Evolutionary conservation across 805 yeast species (phyloP).

Genomic region (Wickerhamomyces alni): DNA sequence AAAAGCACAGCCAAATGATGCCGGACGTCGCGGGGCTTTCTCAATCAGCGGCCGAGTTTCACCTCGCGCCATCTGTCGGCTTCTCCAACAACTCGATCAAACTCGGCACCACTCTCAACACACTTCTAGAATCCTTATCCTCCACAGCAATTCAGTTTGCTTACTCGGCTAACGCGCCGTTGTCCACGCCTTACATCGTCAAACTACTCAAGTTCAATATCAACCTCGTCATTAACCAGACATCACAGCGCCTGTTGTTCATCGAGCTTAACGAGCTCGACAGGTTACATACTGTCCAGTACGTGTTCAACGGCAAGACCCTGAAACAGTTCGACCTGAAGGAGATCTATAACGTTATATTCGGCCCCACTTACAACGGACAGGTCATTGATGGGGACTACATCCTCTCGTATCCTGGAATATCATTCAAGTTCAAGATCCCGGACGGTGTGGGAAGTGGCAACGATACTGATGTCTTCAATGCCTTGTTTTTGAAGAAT

Average conservation of each 20-base stretch:
- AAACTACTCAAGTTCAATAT: neutral
- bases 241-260: neutral
- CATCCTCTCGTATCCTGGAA: constrained; percentile 49
- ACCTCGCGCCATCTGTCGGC: neutral
- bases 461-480: constrained; percentile 8
- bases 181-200: neutral
- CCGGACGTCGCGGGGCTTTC: neutral
- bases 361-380: constrained; percentile 64
- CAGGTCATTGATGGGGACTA: constrained; percentile 21
- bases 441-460: constrained; percentile 6
- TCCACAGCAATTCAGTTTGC: neutral
- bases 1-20: too few relatives aligned
- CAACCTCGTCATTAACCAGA: neutral
- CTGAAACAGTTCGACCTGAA: neutral
- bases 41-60: neutral
- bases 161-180: neutral
- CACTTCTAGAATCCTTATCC: neutral
- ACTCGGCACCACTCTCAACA: neutral
- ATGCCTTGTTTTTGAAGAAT: constrained; percentile 6
- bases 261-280: neutral
- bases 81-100: neutral
- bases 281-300: neutral
- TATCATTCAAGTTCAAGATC: constrained; percentile 40
- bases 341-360: constrained; percentile 42
- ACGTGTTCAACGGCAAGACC: neutral